Base-by-base conservation (phyloP, 192 early-diverging fungal species). In the Coemansia sp. region DNA sequence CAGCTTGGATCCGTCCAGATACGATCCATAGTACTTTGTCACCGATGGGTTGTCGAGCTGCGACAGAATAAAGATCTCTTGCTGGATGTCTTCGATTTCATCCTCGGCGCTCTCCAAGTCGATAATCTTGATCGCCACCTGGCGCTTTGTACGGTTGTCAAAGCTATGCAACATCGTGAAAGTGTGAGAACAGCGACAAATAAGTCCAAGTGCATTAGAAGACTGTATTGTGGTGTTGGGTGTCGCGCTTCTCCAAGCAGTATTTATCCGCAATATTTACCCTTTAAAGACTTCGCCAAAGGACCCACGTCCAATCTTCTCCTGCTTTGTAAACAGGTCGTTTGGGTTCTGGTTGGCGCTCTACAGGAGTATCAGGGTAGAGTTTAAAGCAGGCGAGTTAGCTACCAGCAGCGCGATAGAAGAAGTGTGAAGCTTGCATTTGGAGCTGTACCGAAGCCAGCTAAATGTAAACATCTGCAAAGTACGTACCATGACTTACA, bases 41-140 rank as follows among this genome's bases (percentile, higher is more conserved):
- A 97, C 93, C 74, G 92, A 92, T 22, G 87, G 87, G 10, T 95
- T 95, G 77, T 96, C 91, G 66, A 97, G 84, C 74, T 97, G 96
- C 51, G 95, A 96, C 33, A 99, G 85, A 63, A 99, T 97, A 61
- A 88, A 90, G 78, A 98, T 98, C 73, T 99, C 97, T 73, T 95
- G 93, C 79, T 97, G 97, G 76, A 99, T 97, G 87, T 99, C 97
- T 72, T 98, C 97, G 68, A 98, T 97, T 75, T 98, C 96, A 74
- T 98, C 97, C 78, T 99, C 97, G 27, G 94, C 93, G 73, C 89
- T 93, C 80, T 98, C 96, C 22, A 99, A 83, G 79, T 99, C 95
- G 75, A 99, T 97, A 51, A 98, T 93, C 78, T 99, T 99, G 72
- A 99, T 97, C 6, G 97, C 97, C 13, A 99, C 95, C 70, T 79